Conservation (phyloP, 768 basidiomycete genomes). For the Sarcodon sp. region DNA sequence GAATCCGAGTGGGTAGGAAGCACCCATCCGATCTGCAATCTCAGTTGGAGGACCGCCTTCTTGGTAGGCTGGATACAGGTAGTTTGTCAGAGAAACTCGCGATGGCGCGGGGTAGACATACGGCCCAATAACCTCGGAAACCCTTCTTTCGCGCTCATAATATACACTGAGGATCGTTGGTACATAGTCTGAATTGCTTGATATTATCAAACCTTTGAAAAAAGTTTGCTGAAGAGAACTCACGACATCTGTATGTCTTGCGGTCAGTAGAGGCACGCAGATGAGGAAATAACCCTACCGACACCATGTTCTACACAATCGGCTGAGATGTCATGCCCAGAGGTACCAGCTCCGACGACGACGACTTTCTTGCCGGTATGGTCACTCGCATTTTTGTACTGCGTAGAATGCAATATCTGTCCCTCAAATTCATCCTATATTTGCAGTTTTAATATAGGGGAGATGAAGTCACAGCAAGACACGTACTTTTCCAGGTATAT, state of each 20-base stretch:
- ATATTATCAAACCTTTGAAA: not conserved
- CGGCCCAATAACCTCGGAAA: constrained; percentile 18
- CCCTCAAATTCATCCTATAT: constrained; percentile 48
- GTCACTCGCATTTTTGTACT: constrained; percentile 40
- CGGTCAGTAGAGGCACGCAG: not conserved
- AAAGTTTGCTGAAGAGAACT: not conserved
- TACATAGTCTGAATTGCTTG: constrained; percentile 48
- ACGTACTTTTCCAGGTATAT: constrained; percentile 16
- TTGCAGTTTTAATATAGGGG: not conserved
- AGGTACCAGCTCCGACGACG: constrained; percentile 57
- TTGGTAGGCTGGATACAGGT: constrained; percentile 17
- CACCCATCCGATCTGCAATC: constrained; percentile 38
- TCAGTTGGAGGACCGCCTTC: constrained; percentile 35
- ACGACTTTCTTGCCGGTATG: constrained; percentile 59
- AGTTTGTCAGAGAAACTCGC: too few species aligned
- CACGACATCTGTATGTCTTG: not conserved
- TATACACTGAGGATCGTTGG: constrained; percentile 40
- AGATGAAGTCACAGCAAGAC: too few species aligned
- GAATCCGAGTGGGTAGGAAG: constrained; percentile 14
- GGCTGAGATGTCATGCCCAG: constrained; percentile 38
- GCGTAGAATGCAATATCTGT: constrained; percentile 41
- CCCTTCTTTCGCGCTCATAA: constrained; percentile 27
- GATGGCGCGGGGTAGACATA: constrained; percentile 4
- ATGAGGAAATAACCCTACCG: constrained; percentile 16
- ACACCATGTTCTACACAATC: constrained; percentile 32